A percentile compares a stretch with the other conserved stretches of the same genome.
Conservation (phyloP, 306 rosid species). For the Astragalus glycyphyllos region DNA sequence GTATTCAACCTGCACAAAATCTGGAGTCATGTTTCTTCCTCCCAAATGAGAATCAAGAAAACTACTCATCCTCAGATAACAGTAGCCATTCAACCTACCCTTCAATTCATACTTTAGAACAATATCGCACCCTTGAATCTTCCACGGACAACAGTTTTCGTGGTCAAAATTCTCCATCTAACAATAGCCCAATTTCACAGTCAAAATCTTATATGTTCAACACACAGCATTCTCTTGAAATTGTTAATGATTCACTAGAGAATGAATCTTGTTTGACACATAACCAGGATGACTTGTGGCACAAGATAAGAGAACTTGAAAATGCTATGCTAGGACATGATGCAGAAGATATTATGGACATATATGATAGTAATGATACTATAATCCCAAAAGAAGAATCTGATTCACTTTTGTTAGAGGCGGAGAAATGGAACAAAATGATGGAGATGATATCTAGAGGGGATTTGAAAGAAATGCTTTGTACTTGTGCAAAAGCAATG, state of each 20-base stretch:
- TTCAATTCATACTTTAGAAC: constrained; percentile 50
- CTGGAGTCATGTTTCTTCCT: constrained; percentile 53
- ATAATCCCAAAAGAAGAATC: constrained; percentile 36
- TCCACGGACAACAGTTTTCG: constrained; percentile 53
- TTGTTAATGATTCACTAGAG: constrained; percentile 55
- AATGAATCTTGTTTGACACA: constrained; percentile 62
- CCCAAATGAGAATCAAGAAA: constrained; percentile 44
- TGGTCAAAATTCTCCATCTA: constrained; percentile 57
- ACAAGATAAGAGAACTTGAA: constrained; percentile 85
- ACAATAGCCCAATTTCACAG: constrained; percentile 66
- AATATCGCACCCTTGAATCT: constrained; percentile 63
- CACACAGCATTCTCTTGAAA: constrained; percentile 53
- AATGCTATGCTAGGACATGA: constrained; percentile 80
- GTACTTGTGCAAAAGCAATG: constrained; percentile 76
- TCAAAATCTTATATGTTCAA: constrained; percentile 44
- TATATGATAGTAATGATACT: constrained; percentile 13
- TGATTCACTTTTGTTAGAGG: constrained; percentile 48
- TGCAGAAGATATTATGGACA: constrained; percentile 51
- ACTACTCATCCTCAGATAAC: constrained; percentile 50
- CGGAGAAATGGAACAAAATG: constrained; percentile 59
- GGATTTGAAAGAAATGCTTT: constrained; percentile 76
- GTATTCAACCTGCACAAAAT: constrained; percentile 55
- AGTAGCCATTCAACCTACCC: constrained; percentile 51
- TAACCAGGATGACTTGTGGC: constrained; percentile 62
- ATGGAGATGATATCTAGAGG: constrained; percentile 66